Evolutionary conservation across 148 eudicot species (phyloP), one percentile per base, ranked within the genome.

Genomic region (Limonium bicolor): DNA sequence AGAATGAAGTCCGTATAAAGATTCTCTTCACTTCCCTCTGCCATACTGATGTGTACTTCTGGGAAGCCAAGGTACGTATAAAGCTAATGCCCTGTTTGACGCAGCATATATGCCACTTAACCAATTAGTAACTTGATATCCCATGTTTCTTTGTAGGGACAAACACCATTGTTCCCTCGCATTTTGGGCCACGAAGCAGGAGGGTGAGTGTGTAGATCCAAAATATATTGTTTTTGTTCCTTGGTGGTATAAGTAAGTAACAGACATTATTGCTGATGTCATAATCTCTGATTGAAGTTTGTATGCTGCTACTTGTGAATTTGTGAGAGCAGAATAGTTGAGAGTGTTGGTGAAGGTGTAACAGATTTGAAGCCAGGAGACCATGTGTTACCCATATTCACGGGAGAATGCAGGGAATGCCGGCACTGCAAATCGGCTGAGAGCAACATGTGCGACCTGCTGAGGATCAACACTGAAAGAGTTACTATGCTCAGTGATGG

Each of bases 61-160:
- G 92, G 92, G 84, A 81, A 36, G 90, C 90, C 38, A 76, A 79
- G 82, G 90, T 66, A 36, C n/a, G n/a, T n/a, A n/a, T n/a, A n/a
- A n/a, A n/a, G n/a, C n/a, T n/a, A n/a, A n/a, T n/a, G n/a, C n/a
- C n/a, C n/a, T n/a, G n/a, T n/a, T n/a, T n/a, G n/a, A n/a, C n/a
- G n/a, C n/a, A n/a, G n/a, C n/a, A n/a, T n/a, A n/a, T n/a, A n/a
- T n/a, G n/a, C n/a, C n/a, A n/a, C n/a, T n/a, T n/a, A n/a, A n/a
- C n/a, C n/a, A n/a, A n/a, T n/a, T n/a, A n/a, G n/a, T n/a, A n/a
- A n/a, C n/a, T n/a, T n/a, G n/a, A n/a, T n/a, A n/a, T n/a, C n/a
- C n/a, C n/a, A n/a, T n/a, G n/a, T n/a, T 37, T 4, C 3, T 29
- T 50, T 55, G 32, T 50, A 73, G 74, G 78, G 75, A 11, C 81